Evolutionary conservation across 805 yeast genomes (phyloP).

Genomic region (Yamadazyma takamatsuzukensis): DNA sequence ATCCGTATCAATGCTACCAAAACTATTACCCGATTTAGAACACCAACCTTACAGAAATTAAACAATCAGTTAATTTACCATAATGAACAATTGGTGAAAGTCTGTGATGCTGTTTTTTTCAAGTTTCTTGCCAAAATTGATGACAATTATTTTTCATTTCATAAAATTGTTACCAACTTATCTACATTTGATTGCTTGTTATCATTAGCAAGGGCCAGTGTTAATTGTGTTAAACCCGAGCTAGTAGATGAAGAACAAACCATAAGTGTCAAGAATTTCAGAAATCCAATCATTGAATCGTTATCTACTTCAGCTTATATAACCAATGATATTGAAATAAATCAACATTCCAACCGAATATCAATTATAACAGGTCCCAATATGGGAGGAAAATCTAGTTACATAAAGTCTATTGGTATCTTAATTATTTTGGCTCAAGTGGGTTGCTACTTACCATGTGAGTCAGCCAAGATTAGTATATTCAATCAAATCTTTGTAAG

Average conservation of each 20-base stretch:
- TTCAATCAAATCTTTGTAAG: slow-evolving; percentile 77
- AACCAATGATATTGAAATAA: slow-evolving; percentile 60
- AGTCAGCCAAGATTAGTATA: slow-evolving; percentile 55
- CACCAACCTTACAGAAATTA: slow-evolving; percentile 54
- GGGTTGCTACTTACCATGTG: slow-evolving; percentile 75
- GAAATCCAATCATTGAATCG: slow-evolving; percentile 66
- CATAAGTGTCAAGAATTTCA: slow-evolving; percentile 51
- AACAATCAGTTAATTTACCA: slow-evolving; percentile 57
- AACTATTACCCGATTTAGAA: slow-evolving; percentile 65
- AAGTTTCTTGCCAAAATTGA: slow-evolving; percentile 36
- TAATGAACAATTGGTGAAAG: slow-evolving; percentile 47
- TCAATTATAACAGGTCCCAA: slow-evolving; percentile 80
- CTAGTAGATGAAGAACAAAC: slow-evolving; percentile 37
- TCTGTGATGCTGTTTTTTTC: slow-evolving; percentile 46
- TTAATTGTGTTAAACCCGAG: slow-evolving; percentile 43
- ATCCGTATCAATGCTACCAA: slow-evolving; percentile 67
- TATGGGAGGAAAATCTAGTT: slow-evolving; percentile 85
- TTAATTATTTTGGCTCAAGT: slow-evolving; percentile 70
- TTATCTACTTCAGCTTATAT: slow-evolving; percentile 54
- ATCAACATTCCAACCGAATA: slow-evolving; percentile 42
- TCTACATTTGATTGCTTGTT: slow-evolving; percentile 63
- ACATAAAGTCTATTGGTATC: slow-evolving; percentile 70
- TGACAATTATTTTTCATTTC: slow-evolving; percentile 27
- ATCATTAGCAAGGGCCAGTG: slow-evolving; percentile 61
- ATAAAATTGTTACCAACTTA: slow-evolving; percentile 43